Conservation (phyloP, 441 rosid genomes). For the Erysimum cheiri region DNA sequence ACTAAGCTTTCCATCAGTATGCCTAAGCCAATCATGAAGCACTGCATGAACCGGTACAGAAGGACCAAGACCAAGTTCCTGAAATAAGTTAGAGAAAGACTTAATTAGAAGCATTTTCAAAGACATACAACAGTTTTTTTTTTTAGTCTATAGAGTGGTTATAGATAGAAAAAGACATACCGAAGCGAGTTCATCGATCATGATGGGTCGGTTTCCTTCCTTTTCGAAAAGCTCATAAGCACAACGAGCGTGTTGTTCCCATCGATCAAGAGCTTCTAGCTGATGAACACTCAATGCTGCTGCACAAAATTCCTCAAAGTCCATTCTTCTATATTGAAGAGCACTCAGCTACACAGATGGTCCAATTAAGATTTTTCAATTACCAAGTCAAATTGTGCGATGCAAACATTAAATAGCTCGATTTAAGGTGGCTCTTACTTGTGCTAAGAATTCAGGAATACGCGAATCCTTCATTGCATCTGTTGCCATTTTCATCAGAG, state of each 20-base stretch:
- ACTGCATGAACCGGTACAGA: slow-evolving; percentile 87
- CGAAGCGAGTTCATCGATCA: slow-evolving; percentile 90
- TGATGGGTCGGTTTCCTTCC: slow-evolving; percentile 89
- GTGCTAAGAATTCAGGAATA: slow-evolving; percentile 77
- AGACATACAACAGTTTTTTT: background rate
- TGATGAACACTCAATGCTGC: slow-evolving; percentile 86
- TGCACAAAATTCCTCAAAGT: slow-evolving; percentile 87
- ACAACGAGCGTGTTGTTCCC: slow-evolving; percentile 97
- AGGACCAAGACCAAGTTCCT: slow-evolving; percentile 94
- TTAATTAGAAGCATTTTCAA: slow-evolving; percentile 14
- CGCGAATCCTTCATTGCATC: slow-evolving; percentile 94
- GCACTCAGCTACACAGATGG: slow-evolving; percentile 64
- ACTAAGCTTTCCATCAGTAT: slow-evolving; percentile 91
- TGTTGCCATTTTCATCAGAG: slow-evolving; percentile 80
- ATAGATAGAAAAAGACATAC: slow-evolving; percentile 43
- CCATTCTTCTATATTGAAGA: slow-evolving; percentile 90
- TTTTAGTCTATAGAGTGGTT: background rate
- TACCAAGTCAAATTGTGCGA: background rate
- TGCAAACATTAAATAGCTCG: slow-evolving; percentile 9
- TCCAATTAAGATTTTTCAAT: slow-evolving; percentile 17
- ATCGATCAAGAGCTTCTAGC: slow-evolving; percentile 84
- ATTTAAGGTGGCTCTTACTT: slow-evolving; percentile 54
- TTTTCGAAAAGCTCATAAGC: slow-evolving; percentile 95
- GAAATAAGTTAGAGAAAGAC: slow-evolving; percentile 30
- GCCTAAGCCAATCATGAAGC: slow-evolving; percentile 94